Percentiles rank a stretch among this genome's conserved stretches.
phyloP scores from a whole-genome alignment of 805 yeast species.

The Cyberlindnera sargentensis region DNA sequence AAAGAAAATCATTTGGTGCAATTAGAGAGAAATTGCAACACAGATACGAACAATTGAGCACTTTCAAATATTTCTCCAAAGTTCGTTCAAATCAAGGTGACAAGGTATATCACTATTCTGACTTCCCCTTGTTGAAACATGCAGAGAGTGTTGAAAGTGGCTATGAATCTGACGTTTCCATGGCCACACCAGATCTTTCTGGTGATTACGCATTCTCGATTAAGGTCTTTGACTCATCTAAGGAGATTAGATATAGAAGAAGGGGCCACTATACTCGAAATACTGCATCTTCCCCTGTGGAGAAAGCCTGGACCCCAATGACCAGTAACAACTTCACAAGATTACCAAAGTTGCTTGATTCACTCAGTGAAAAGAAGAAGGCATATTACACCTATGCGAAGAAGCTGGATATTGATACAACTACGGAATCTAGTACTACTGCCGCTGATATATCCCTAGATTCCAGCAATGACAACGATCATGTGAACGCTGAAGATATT shows the following conservation, averaged over 20 bases:
- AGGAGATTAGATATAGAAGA: slow-evolving; percentile 17
- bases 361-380: slow-evolving; percentile 23
- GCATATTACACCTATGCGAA: slow-evolving; percentile 26
- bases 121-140: slow-evolving; percentile 29
- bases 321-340: slow-evolving; percentile 33
- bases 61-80: slow-evolving; percentile 30
- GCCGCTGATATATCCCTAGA: too few relatives aligned
- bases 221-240: slow-evolving; percentile 30
- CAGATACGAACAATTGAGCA: slow-evolving; percentile 40
- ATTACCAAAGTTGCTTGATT: slow-evolving; percentile 32
- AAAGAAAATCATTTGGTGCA: slow-evolving; percentile 46
- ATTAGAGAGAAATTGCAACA: slow-evolving; percentile 53
- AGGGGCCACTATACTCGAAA: background rate
- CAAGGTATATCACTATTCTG: slow-evolving; percentile 17
- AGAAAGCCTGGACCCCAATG: slow-evolving; percentile 38
- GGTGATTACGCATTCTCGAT: slow-evolving; percentile 44
- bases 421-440: slow-evolving; percentile 7
- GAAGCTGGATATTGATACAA: slow-evolving; percentile 8
- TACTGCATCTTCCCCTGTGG: slow-evolving; percentile 6
- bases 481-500: too few relatives aligned
- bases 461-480: too few relatives aligned
- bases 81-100: slow-evolving; percentile 14
- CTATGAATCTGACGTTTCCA: slow-evolving; percentile 40
- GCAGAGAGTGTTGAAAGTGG: slow-evolving; percentile 27
- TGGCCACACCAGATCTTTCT: slow-evolving; percentile 45